These are phyloP conservation scores for Colletotrichum australisinense DNA, from an alignment of 2,329 filamentous ascomycete genomes.

Conservation along the genomic window DNA sequence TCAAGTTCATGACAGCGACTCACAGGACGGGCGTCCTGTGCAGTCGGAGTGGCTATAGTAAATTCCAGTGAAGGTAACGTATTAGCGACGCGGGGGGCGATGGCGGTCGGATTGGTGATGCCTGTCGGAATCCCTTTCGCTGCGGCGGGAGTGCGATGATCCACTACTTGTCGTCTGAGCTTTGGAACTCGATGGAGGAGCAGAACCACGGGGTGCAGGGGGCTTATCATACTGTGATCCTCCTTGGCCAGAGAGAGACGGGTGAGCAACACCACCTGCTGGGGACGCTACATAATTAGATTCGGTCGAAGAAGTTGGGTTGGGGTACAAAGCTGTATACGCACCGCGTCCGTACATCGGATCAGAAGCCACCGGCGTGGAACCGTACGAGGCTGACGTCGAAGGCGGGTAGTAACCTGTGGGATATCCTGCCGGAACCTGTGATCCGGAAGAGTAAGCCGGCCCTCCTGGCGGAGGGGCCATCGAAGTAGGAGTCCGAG, in stretches of 20 bases:
- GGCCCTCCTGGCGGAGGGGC: conserved; percentile 24
- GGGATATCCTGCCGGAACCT: conserved; percentile 26
- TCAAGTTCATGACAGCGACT: conserved; percentile 33
- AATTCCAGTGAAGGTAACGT: conserved; percentile 17
- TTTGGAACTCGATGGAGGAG: conserved; percentile 51
- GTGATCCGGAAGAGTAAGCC: conserved; percentile 35
- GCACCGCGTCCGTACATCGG: conserved; percentile 70
- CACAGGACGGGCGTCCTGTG: conserved; percentile 36
- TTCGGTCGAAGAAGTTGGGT: conserved; percentile 30
- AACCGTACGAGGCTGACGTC: conserved; percentile 18
- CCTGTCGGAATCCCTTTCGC: conserved; percentile 56
- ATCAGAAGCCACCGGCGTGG: conserved; percentile 58
- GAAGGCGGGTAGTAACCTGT: conserved; percentile 42
- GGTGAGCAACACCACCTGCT: conserved; percentile 57
- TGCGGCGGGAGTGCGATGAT: conserved; percentile 48
- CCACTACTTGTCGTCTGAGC: conserved; percentile 52
- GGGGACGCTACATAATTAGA: conserved; percentile 65
- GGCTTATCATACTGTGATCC: conserved; percentile 63
- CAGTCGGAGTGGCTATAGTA: conserved; percentile 25
- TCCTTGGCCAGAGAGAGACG: conserved; percentile 48
- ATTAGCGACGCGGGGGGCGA: conserved; percentile 51
- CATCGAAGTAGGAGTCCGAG: conserved; percentile 31
- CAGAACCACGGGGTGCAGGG: conserved; percentile 52
- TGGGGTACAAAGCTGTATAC: conserved; percentile 50
- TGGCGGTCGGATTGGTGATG: conserved; percentile 51